Conservation (phyloP, 2,329 filamentous ascomycete species). For the Penicillium sclerotiorum region DNA sequence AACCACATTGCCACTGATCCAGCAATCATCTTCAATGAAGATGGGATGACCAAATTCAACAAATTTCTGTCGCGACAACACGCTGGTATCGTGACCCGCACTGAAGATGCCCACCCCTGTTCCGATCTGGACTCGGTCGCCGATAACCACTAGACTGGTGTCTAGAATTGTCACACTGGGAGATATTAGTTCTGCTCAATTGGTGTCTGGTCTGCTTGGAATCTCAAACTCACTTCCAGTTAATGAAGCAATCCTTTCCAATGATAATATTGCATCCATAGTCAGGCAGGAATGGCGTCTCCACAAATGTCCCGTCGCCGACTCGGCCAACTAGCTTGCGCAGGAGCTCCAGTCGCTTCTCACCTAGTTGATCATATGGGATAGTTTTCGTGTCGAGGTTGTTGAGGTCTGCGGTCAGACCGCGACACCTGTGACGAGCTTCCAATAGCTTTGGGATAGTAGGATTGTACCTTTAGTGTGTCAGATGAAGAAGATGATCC, state of each 20-base stretch:
- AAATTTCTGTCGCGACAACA: slow-evolving; percentile 51
- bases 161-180: slow-evolving; percentile 59
- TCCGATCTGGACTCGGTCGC: slow-evolving; percentile 57
- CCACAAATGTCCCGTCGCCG: slow-evolving; percentile 33
- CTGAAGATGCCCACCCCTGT: slow-evolving; percentile 57
- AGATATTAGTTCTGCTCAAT: neutral
- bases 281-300: slow-evolving; percentile 35
- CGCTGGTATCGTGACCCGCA: slow-evolving; percentile 56
- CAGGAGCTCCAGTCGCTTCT: slow-evolving; percentile 29
- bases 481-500: no score
- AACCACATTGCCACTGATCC: slow-evolving; percentile 50
- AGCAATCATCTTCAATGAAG: slow-evolving; percentile 62
- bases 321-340: slow-evolving; percentile 31
- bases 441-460: slow-evolving; percentile 27
- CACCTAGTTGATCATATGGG: slow-evolving; percentile 29
- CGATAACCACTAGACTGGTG: slow-evolving; percentile 56
- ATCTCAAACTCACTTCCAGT: slow-evolving; percentile 32
- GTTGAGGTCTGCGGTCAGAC: slow-evolving; percentile 33
- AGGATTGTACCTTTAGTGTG: slow-evolving; percentile 40
- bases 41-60: slow-evolving; percentile 73
- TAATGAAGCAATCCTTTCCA: slow-evolving; percentile 35
- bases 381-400: slow-evolving; percentile 28
- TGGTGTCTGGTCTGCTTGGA: neutral
- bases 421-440: slow-evolving; percentile 32
- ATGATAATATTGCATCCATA: slow-evolving; percentile 38